Evolutionary conservation across 2,329 filamentous ascomycete genomes (phyloP).

Genomic region (Sporothrix dimorphospora): DNA sequence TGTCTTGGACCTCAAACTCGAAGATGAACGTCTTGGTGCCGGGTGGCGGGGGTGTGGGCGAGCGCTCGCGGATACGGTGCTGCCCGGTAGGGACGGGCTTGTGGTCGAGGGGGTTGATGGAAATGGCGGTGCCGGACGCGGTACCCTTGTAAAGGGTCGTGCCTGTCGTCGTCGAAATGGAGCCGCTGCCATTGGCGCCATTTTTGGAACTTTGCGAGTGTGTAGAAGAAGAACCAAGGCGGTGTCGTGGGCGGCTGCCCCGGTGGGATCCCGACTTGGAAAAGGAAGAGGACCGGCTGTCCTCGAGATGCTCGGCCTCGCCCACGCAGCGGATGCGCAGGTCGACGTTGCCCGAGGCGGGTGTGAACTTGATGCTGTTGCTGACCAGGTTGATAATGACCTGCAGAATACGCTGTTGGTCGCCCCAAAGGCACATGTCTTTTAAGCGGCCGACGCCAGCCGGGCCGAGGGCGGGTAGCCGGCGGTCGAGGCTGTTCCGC

Average conservation of each 20-base stretch:
- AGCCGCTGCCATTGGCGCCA: constrained; percentile 26
- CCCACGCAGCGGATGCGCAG: constrained; percentile 75
- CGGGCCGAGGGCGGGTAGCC: constrained; percentile 63
- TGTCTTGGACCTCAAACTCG: constrained; percentile 88
- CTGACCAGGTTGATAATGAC: constrained; percentile 93
- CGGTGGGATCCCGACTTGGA: constrained; percentile 51
- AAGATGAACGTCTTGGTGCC: constrained; percentile 71
- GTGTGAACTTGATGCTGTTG: constrained; percentile 91
- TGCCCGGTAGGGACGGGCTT: constrained; percentile 50
- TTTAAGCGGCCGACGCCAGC: constrained; percentile 70
- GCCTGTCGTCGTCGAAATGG: constrained; percentile 33
- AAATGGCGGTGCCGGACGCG: constrained; percentile 56
- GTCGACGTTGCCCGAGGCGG: constrained; percentile 71
- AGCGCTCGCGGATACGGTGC: constrained; percentile 56
- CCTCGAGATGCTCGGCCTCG: constrained; percentile 54
- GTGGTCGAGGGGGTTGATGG: constrained; percentile 65
- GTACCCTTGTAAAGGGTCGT: constrained; percentile 37
- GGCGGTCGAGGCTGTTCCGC: constrained; percentile 41
- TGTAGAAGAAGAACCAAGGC: constrained; percentile 54
- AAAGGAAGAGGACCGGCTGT: constrained; percentile 58
- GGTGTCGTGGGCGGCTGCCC: constrained; percentile 48
- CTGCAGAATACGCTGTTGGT: constrained; percentile 86
- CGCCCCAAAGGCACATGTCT: constrained; percentile 90
- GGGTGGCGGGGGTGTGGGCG: constrained; percentile 62
- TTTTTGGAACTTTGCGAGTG: constrained; percentile 54